Evolutionary conservation across 768 basidiomycete species (phyloP).

Genomic region (Sarcomyxa edulis): DNA sequence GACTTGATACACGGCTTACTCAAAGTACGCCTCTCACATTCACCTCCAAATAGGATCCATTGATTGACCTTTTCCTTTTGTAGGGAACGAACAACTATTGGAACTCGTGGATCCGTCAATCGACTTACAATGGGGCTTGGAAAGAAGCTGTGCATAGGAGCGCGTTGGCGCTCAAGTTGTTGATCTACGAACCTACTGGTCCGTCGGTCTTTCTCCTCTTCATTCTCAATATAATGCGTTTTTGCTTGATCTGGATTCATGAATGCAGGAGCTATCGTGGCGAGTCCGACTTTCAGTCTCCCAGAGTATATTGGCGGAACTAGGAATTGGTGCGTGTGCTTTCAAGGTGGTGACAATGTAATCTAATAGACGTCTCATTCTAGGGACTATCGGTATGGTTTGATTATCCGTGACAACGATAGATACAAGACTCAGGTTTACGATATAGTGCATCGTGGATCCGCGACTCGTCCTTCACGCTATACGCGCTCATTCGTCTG

Average conservation of each 20-base stretch:
- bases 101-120: slow-evolving; percentile 85
- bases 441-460: slow-evolving; percentile 73
- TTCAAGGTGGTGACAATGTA: background rate
- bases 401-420: background rate
- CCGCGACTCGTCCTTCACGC: slow-evolving; percentile 92
- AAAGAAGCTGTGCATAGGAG: slow-evolving; percentile 91
- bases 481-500: slow-evolving; percentile 90
- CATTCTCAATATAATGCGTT: slow-evolving; percentile 2
- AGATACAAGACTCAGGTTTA: background rate
- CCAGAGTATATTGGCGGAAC: slow-evolving; percentile 90
- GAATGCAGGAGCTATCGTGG: slow-evolving; percentile 89
- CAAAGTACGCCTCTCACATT: too few relatives aligned
- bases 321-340: slow-evolving; percentile 66
- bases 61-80: background rate
- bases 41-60: background rate
- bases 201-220: slow-evolving; percentile 1
- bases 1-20: too few relatives aligned
- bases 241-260: slow-evolving; percentile 2
- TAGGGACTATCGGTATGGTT: slow-evolving; percentile 61
- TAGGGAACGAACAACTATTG: slow-evolving; percentile 77
- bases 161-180: slow-evolving; percentile 87
- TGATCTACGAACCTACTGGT: slow-evolving; percentile 92
- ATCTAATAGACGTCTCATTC: background rate
- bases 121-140: slow-evolving; percentile 91
- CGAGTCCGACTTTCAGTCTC: slow-evolving; percentile 91